Base-by-base conservation (phyloP, 495 filamentous ascomycete genomes). In the Amorphotheca resinae region DNA sequence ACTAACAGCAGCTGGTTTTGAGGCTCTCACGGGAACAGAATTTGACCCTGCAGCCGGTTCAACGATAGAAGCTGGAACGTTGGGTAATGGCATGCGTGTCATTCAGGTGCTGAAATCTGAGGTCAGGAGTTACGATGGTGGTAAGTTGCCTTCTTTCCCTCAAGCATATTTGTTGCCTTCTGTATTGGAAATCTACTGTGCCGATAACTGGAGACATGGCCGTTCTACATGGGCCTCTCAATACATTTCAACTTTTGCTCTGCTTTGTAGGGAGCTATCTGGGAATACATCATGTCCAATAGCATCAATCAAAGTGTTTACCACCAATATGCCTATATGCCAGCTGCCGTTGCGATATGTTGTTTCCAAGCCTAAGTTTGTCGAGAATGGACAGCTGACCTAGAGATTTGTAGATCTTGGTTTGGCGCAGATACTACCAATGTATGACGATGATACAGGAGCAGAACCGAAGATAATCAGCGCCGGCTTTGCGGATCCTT, bases 401-500 rank as follows among this genome's bases (percentile, higher is more conserved):
- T 33, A 34, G 22, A 16, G 17, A 35, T 28, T 50, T 16, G n/a
- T 52, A 88, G 86, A 94, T 56, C 66, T 96, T 35, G 79, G 80
- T 8, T 69, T 99, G 26, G 72, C 77, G 33, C 88, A 96, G 55
- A 95, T 96, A 22, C 72, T 94, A 42, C 85, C 87, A 1, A 79
- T 95, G 65, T 72, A 76, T 42, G 89, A 96, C 48, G 91, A 95
- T 51, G 83, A 84, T 35, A 85, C 76, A 0, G 87, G 79, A 15
- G 72, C 72, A 9, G 82, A 86, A 48, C 77, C 84, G 3, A 69
- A 76, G 28, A 79, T 88, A 20, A 63, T 85, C 31, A 83, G 73
- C 53, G 80, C 82, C n/a, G 91, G 82, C 59, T 84, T 96, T 51
- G 69, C 71, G 9, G 91, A 95, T 54, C 87, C 87, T 4, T 95